phyloP scores from a whole-genome alignment of 441 rosid genomes.

The Flueggea neowawraea region DNA sequence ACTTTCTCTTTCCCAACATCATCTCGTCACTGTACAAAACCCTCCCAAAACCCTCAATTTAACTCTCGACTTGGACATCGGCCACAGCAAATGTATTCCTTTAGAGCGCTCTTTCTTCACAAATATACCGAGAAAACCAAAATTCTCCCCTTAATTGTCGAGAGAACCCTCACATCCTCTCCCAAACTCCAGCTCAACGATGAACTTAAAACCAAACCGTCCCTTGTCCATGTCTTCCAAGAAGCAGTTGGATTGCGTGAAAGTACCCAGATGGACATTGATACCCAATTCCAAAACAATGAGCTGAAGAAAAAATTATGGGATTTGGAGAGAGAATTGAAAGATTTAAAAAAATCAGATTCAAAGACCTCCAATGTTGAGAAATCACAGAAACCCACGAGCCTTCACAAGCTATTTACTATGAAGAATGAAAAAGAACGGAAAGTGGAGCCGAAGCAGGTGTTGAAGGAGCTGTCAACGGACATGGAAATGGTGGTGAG shows the following conservation, averaged over 20 bases:
- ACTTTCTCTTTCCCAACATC: too few relatives aligned
- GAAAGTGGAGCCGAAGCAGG: neutral
- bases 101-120: slow-evolving; percentile 17
- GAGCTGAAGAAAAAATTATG: slow-evolving; percentile 35
- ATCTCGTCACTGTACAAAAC: too few relatives aligned
- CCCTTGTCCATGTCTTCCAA: slow-evolving; percentile 41
- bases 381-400: slow-evolving; percentile 16
- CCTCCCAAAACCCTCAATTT: too few relatives aligned
- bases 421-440: slow-evolving; percentile 3
- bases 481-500: slow-evolving; percentile 46
- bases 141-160: slow-evolving; percentile 4
- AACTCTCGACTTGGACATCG: too few relatives aligned
- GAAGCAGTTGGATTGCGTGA: slow-evolving; percentile 49
- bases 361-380: slow-evolving; percentile 10
- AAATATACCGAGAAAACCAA: slow-evolving; percentile 10
- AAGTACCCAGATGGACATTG: slow-evolving; percentile 5
- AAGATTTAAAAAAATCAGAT: slow-evolving; percentile 22
- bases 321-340: slow-evolving; percentile 38
- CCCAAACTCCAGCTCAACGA: slow-evolving; percentile 1
- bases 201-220: slow-evolving; percentile 8
- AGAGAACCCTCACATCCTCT: slow-evolving; percentile 22
- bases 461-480: slow-evolving; percentile 47
- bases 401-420: slow-evolving; percentile 25
- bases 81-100: slow-evolving; percentile 14
- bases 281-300: slow-evolving; percentile 5